phyloP scores from a whole-genome alignment of 176 grass and related monocot genomes.

The Phoenix dactylifera region DNA sequence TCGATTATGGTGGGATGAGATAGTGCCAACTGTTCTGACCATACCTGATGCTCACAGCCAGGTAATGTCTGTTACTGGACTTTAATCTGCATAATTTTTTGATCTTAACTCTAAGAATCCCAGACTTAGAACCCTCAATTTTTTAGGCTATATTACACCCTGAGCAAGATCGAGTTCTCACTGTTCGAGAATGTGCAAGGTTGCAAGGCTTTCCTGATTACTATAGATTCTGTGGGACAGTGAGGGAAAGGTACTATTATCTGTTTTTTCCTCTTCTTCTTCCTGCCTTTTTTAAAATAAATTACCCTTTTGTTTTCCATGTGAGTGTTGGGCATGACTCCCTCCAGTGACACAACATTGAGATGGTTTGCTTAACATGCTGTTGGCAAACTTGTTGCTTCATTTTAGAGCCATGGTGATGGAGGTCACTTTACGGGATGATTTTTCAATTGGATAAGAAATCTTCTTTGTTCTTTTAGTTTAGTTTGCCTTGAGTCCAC shows the following conservation, averaged over 20 bases:
- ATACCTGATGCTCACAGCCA: conserved; percentile 48
- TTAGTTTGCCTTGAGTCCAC: no score
- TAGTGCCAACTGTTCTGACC: conserved; percentile 82
- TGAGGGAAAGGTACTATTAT: conserved; percentile 61
- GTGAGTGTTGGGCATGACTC: not conserved
- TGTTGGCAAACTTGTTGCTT: no score
- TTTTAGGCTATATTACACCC: conserved; percentile 80
- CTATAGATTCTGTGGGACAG: conserved; percentile 69
- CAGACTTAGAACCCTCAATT: not conserved
- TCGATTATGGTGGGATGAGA: conserved; percentile 89
- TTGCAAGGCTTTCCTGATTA: conserved; percentile 91
- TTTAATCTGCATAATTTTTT: no score
- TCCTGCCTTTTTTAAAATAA: no score
- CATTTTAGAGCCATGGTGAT: no score
- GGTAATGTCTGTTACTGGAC: conserved; percentile 23
- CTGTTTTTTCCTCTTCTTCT: not conserved
- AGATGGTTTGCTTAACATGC: no score
- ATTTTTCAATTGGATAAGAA: no score
- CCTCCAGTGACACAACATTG: no score
- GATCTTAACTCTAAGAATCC: no score
- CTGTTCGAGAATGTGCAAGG: conserved; percentile 78
- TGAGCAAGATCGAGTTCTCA: conserved; percentile 69
- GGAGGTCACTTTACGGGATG: no score
- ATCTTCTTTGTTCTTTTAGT: no score
- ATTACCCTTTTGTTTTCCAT: not conserved